Conservation (phyloP, 2,329 filamentous ascomycete genomes). For the Didymella exigua region DNA sequence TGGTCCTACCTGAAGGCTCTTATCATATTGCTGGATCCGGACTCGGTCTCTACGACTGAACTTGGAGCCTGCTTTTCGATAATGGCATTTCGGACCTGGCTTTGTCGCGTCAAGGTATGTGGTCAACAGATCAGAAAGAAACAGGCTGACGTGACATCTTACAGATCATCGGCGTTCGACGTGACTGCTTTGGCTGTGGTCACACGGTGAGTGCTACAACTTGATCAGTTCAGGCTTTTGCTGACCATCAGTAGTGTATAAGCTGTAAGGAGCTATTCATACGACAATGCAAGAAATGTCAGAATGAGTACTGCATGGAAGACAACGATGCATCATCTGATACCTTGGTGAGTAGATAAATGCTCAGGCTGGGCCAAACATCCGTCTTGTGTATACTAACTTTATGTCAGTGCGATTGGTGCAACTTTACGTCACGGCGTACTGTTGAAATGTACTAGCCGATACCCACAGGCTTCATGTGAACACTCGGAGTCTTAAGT, state of each 20-base stretch:
- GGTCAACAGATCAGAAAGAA: conserved; percentile 27
- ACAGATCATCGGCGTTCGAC: conserved; percentile 59
- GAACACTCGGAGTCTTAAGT: background rate
- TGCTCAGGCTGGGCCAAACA: too few species aligned
- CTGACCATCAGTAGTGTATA: conserved; percentile 63
- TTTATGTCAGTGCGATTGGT: conserved; percentile 47
- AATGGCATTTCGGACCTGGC: conserved; percentile 40
- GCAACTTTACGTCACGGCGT: conserved; percentile 45
- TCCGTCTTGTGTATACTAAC: conserved; percentile 6
- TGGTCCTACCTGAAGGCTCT: conserved; percentile 33
- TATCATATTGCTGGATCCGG: conserved; percentile 48
- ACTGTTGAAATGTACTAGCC: conserved; percentile 44
- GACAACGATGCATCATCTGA: conserved; percentile 82
- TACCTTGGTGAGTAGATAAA: conserved; percentile 52
- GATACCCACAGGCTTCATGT: background rate
- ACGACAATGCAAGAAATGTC: conserved; percentile 72
- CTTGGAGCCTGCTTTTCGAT: conserved; percentile 44
- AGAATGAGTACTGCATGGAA: conserved; percentile 79
- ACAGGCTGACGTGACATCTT: conserved; percentile 36
- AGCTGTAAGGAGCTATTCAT: conserved; percentile 76
- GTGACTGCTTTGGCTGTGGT: conserved; percentile 86
- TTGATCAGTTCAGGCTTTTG: background rate
- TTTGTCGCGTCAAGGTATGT: conserved; percentile 50
- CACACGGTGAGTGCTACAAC: conserved; percentile 63
- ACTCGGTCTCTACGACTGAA: conserved; percentile 42